phyloP scores from a whole-genome alignment of 2,329 filamentous ascomycete species.

The Fusarium stilboides region DNA sequence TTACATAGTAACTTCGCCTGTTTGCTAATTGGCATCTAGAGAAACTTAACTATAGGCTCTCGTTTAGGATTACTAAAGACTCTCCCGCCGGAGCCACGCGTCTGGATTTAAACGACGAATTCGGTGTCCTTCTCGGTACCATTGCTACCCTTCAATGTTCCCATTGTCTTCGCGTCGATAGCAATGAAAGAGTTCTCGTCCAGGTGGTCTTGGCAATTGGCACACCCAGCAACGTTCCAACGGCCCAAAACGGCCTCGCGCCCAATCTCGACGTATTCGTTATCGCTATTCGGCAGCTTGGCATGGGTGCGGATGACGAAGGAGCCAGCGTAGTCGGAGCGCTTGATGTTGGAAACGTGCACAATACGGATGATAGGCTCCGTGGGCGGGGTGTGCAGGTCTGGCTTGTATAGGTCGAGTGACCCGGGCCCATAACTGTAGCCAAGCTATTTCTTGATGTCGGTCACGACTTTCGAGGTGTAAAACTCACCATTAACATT shows the following conservation, averaged over 20 bases:
- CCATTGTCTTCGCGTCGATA: background rate
- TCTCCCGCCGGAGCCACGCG: background rate
- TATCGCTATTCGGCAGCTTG: background rate
- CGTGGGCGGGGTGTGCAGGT: background rate
- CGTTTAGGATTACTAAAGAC: too few species aligned
- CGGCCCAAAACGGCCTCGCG: background rate
- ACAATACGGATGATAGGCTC: background rate
- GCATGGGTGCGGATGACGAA: background rate
- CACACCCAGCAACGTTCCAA: background rate
- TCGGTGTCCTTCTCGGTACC: background rate
- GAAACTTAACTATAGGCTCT: too few species aligned
- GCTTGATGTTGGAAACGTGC: background rate
- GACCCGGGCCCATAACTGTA: slow-evolving; percentile 2
- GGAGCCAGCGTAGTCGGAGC: background rate
- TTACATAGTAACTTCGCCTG: too few species aligned
- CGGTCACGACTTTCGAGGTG: background rate
- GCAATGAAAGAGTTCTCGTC: background rate
- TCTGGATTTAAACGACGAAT: background rate
- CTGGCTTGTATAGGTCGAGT: background rate
- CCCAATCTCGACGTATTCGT: background rate
- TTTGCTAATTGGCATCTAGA: too few species aligned
- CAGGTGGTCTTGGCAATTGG: background rate
- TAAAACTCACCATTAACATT: background rate
- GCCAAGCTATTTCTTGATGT: background rate
- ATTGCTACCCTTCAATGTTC: background rate